Conservation (phyloP, 2,329 filamentous ascomycete species). For the Dryadomyces quercivorus region DNA sequence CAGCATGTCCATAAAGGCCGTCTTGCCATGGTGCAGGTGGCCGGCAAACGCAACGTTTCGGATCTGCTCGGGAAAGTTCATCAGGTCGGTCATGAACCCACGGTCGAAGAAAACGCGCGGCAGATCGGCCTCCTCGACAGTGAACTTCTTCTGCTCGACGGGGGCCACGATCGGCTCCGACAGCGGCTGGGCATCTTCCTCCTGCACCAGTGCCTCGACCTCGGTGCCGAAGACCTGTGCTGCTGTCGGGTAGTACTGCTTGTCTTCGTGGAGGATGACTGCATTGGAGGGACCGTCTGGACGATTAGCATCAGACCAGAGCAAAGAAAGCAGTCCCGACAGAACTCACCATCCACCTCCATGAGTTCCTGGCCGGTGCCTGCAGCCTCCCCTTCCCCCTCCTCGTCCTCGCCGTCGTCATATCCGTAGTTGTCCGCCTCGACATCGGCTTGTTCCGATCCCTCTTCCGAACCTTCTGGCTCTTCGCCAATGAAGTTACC, state of each 20-base stretch:
- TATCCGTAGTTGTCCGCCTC: constrained; percentile 71
- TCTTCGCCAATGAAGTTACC: constrained; percentile 97
- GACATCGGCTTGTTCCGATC: constrained; percentile 59
- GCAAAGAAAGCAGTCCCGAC: neutral
- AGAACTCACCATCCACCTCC: constrained; percentile 66
- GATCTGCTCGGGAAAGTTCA: constrained; percentile 92
- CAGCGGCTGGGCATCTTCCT: constrained; percentile 91
- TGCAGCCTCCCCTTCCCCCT: constrained; percentile 51
- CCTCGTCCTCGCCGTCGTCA: constrained; percentile 55
- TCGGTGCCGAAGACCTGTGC: constrained; percentile 89
- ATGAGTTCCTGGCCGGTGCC: constrained; percentile 72
- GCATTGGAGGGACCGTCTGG: constrained; percentile 81
- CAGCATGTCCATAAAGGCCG: constrained; percentile 95
- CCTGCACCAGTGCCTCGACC: constrained; percentile 91
- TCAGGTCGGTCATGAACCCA: constrained; percentile 86
- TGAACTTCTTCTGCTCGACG: constrained; percentile 91
- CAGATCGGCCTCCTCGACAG: constrained; percentile 80
- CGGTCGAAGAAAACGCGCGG: constrained; percentile 80
- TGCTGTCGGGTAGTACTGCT: constrained; percentile 98
- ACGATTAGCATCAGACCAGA: constrained; percentile 1
- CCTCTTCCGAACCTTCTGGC: constrained; percentile 70
- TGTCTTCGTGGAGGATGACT: constrained; percentile 96
- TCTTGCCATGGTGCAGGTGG: constrained; percentile 95
- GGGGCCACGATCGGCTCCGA: constrained; percentile 89
- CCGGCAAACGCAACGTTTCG: constrained; percentile 86